phyloP scores from a whole-genome alignment of 2,329 filamentous ascomycete species.

The Aurifilum marmelostoma region DNA sequence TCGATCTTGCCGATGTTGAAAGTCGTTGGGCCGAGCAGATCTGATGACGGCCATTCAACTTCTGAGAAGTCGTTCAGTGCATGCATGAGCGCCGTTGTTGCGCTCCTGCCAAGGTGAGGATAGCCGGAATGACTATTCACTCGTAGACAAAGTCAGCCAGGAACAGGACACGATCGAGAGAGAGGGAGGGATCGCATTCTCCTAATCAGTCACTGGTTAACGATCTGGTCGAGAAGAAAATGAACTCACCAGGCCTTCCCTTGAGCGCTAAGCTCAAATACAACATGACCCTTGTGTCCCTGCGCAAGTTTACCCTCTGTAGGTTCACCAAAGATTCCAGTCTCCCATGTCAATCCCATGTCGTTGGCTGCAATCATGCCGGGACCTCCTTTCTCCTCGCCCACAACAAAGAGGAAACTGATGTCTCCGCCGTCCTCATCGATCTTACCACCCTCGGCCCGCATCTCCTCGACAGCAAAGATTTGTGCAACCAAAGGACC shows the following conservation, averaged over 20 bases:
- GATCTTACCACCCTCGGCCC: slow-evolving; percentile 38
- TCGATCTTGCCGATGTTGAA: slow-evolving; percentile 45
- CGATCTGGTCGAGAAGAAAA: too few relatives aligned
- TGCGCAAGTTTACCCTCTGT: slow-evolving; percentile 71
- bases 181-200: too few relatives aligned
- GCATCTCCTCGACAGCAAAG: slow-evolving; percentile 51
- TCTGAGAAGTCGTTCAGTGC: slow-evolving; percentile 39
- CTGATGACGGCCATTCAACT: slow-evolving; percentile 39
- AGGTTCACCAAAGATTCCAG: slow-evolving; percentile 73
- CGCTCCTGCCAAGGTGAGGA: slow-evolving; percentile 40
- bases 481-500: slow-evolving; percentile 57
- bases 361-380: slow-evolving; percentile 62
- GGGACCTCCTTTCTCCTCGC: slow-evolving; percentile 68
- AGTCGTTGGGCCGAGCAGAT: slow-evolving; percentile 44
- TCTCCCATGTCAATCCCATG: slow-evolving; percentile 56
- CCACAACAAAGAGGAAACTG: slow-evolving; percentile 58
- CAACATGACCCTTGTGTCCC: slow-evolving; percentile 72
- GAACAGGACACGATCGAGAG: background rate
- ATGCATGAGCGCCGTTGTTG: slow-evolving; percentile 38
- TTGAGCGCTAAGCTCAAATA: slow-evolving; percentile 59
- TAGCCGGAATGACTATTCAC: slow-evolving; percentile 41
- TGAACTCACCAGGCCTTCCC: slow-evolving; percentile 55
- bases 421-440: slow-evolving; percentile 43
- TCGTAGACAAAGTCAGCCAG: background rate
- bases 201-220: too few relatives aligned